Evolutionary conservation across 495 filamentous ascomycete genomes (phyloP), one percentile per base, ranked within the genome.

Genomic region (Xylaria intraflava): DNA sequence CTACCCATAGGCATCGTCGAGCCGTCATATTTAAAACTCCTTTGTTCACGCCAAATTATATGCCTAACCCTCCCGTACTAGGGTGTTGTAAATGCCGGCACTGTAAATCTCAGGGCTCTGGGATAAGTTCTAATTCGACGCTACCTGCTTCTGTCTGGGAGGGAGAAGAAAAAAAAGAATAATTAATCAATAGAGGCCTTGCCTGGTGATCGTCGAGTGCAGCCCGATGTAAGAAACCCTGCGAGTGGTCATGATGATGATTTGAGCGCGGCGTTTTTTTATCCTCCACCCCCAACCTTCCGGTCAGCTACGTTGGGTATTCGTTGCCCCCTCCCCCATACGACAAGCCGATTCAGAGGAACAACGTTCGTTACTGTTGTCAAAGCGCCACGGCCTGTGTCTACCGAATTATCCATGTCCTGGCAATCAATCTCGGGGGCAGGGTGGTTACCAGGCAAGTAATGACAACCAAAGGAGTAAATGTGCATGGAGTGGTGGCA

Each of bases 401-500:
- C 17, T 17, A 35, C 35, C 35, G n/a, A 17, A 11, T 44, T 35
- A 29, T 24, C 39, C 31, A 17, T 30, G 48, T 17, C 23, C 49
- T 19, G n/a, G 38, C 20, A 41, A 19, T 9, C 11, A 33, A 33
- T 33, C 31, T n/a, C n/a, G n/a, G n/a, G n/a, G n/a, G n/a, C n/a
- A n/a, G n/a, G n/a, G n/a, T n/a, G n/a, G 14, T 33, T 33, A 6
- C 31, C 31, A 33, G 24, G 30, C 17, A 45, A 46, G 10, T 29
- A 46, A 53, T 30, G 39, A 51, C 20, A 41, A 40, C n/a, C 17
- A 46, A 39, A 40, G 30, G 42, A 35, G 38, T 24, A 20, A 27
- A 45, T 55, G 44, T 23, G 35, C 45, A 55, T 55, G 45, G 38
- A 45, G 52, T 42, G 36, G 52, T 55, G 52, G 52, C 52, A 55